Evolutionary conservation across 495 filamentous ascomycete species (phyloP).

Genomic region (Annulohypoxylon stygium): DNA sequence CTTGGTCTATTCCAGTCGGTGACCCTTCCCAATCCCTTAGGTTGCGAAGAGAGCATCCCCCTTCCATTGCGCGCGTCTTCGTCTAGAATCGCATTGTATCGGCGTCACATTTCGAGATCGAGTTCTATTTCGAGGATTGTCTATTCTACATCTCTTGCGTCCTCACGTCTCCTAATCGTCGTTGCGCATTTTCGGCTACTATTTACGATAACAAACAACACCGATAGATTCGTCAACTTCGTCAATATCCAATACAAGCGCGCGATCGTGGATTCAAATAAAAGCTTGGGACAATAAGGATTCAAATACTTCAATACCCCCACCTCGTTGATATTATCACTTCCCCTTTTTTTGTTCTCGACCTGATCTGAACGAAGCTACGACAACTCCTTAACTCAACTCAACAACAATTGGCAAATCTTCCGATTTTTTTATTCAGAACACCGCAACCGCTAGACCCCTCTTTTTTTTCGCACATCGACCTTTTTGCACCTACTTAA

Average conservation of each 20-base stretch:
- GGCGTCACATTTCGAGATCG: constrained; percentile 35
- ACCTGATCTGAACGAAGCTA: constrained; percentile 37
- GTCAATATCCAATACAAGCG: constrained; percentile 29
- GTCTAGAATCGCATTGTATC: constrained; percentile 46
- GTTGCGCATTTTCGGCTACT: constrained; percentile 37
- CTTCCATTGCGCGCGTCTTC: constrained; percentile 32
- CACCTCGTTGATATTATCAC: constrained; percentile 12
- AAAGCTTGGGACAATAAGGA: constrained; percentile 24
- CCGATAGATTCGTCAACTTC: constrained; percentile 41
- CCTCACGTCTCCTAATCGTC: constrained; percentile 32
- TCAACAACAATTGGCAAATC: constrained; percentile 21
- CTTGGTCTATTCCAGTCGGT: constrained; percentile 34
- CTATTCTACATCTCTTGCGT: constrained; percentile 35
- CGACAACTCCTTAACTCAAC: constrained; percentile 27
- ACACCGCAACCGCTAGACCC: constrained; percentile 15
- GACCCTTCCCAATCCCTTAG: constrained; percentile 32
- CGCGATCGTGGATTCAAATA: constrained; percentile 35
- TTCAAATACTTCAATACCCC: constrained; percentile 39
- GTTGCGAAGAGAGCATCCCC: constrained; percentile 21
- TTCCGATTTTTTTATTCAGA: constrained; percentile 40
- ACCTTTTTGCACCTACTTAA: constrained; percentile 31
- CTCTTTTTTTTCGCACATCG: constrained; percentile 30
- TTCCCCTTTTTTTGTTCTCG: constrained; percentile 30
- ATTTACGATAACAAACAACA: constrained; percentile 25
- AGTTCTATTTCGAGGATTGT: constrained; percentile 25